A percentile compares a stretch with the other conserved stretches of the same genome.
phyloP scores from a whole-genome alignment of 2,329 filamentous ascomycete genomes.

The Thelonectria discophora region DNA sequence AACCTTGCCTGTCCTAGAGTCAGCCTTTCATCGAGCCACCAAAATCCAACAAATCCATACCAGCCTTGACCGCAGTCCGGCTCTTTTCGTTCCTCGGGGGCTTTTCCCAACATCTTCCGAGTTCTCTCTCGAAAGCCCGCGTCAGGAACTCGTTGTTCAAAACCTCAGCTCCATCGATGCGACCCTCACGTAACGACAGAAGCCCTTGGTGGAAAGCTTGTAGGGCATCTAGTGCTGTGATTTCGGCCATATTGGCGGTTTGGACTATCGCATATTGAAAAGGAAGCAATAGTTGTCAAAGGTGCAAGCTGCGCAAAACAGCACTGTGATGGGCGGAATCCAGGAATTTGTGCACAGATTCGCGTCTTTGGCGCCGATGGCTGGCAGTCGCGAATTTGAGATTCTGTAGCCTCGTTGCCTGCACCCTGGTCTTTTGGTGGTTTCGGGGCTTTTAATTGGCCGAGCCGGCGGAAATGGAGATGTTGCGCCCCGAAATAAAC shows the following conservation, averaged over 20 bases:
- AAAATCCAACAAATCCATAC: conserved; percentile 52
- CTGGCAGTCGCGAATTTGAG: conserved; percentile 42
- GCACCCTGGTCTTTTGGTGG: conserved; percentile 34
- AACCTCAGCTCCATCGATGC: conserved; percentile 67
- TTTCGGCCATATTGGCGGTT: conserved; percentile 72
- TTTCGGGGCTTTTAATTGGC: conserved; percentile 40
- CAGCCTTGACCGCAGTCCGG: conserved; percentile 73
- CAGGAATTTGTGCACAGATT: conserved; percentile 31
- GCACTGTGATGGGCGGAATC: conserved; percentile 38
- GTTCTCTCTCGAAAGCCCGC: conserved; percentile 74
- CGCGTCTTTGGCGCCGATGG: conserved; percentile 36
- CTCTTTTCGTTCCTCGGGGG: conserved; percentile 78
- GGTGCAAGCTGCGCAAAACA: conserved; percentile 35
- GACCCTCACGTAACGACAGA: conserved; percentile 75
- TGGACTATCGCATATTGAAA: conserved; percentile 58
- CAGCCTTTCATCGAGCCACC: conserved; percentile 22
- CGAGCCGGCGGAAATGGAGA: conserved; percentile 28
- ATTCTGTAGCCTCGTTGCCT: conserved; percentile 47
- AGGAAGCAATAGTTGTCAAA: conserved; percentile 30
- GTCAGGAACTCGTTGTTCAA: conserved; percentile 76
- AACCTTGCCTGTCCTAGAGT: conserved; percentile 72
- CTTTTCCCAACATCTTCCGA: conserved; percentile 80
- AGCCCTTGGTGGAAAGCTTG: conserved; percentile 89
- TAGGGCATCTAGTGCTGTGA: conserved; percentile 77
- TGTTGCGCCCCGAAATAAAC: conserved; percentile 42